A percentile compares a stretch with the other conserved stretches of the same genome.
Evolutionary conservation across 192 early-diverging fungal genomes (phyloP).

Genomic region (Umbelopsis sp.): DNA sequence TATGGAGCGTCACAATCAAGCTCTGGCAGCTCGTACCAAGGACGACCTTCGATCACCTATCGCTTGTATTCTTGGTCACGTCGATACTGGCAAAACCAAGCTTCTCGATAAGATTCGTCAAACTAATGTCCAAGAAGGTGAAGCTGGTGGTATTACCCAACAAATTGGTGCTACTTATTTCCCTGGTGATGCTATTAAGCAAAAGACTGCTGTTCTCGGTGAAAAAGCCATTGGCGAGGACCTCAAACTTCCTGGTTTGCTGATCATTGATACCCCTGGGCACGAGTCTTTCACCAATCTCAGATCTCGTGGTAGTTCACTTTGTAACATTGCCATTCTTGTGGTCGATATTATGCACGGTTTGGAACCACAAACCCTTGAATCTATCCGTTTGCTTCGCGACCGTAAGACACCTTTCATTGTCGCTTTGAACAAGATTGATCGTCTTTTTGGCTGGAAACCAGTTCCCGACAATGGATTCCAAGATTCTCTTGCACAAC

Average conservation of each 20-base stretch:
- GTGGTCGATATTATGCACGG: slow-evolving; percentile 99
- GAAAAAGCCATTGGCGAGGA: slow-evolving; percentile 39
- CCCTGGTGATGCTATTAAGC: slow-evolving; percentile 91
- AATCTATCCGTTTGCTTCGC: slow-evolving; percentile 89
- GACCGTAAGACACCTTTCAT: slow-evolving; percentile 97
- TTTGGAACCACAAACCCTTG: slow-evolving; percentile 96
- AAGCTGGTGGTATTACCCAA: slow-evolving; percentile 99
- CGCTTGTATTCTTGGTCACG: slow-evolving; percentile 98
- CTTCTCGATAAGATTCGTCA: slow-evolving; percentile 98
- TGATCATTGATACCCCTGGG: slow-evolving; percentile 98
- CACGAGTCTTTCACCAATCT: slow-evolving; percentile 99
- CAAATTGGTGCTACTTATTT: slow-evolving; percentile 99
- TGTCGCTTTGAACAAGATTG: slow-evolving; percentile 99
- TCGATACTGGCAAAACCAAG: slow-evolving; percentile 98
- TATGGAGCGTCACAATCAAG: slow-evolving; percentile 69
- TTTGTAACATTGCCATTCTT: slow-evolving; percentile 99
- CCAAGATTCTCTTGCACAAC: slow-evolving; percentile 74
- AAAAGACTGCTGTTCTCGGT: slow-evolving; percentile 84
- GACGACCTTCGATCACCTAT: slow-evolving; percentile 96
- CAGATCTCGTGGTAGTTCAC: slow-evolving; percentile 91
- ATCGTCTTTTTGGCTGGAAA: slow-evolving; percentile 95
- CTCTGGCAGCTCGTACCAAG: slow-evolving; percentile 81
- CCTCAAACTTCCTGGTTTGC: slow-evolving; percentile 89
- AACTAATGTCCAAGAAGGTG: slow-evolving; percentile 98
- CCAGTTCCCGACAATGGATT: slow-evolving; percentile 81